phyloP scores from a whole-genome alignment of 2,329 filamentous ascomycete species.

The Colletotrichum tanaceti region DNA sequence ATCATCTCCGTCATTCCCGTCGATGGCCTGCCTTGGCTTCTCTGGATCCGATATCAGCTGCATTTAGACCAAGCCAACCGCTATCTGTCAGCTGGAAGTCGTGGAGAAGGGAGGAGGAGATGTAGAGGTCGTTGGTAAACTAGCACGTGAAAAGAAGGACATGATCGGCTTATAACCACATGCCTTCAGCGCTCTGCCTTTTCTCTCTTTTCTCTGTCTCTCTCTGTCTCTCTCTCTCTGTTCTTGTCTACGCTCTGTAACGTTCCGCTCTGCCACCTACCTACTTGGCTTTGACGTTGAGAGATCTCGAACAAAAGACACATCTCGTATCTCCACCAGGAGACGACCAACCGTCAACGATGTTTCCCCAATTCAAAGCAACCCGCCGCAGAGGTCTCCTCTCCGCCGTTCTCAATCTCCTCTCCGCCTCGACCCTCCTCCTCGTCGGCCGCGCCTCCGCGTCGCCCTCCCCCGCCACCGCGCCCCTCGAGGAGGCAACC shows the following conservation, averaged over 20 bases:
- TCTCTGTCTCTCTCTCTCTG: neutral
- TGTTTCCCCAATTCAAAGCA: neutral
- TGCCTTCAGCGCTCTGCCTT: neutral
- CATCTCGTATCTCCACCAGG: too few species aligned
- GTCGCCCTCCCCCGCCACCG: conserved; percentile 2
- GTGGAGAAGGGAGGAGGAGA: too few species aligned
- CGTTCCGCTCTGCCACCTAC: neutral
- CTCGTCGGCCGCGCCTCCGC: conserved; percentile 34
- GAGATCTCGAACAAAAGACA: rapidly evolving
- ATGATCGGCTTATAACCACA: neutral
- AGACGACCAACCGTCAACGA: neutral
- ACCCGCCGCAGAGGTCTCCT: conserved; percentile 15
- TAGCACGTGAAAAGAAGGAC: neutral
- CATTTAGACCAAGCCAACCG: neutral
- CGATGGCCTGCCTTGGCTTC: neutral
- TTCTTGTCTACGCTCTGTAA: neutral
- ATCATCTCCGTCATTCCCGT: conserved; percentile 14
- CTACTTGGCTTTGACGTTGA: too few species aligned
- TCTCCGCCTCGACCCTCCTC: conserved; percentile 12
- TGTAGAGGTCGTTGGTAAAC: neutral
- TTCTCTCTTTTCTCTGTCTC: too few species aligned
- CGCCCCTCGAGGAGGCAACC: neutral
- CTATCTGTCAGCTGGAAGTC: neutral
- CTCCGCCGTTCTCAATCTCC: conserved; percentile 2
- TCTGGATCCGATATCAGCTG: neutral